phyloP scores from a whole-genome alignment of 2,329 filamentous ascomycete genomes.

The Leptographium galeiforme region DNA sequence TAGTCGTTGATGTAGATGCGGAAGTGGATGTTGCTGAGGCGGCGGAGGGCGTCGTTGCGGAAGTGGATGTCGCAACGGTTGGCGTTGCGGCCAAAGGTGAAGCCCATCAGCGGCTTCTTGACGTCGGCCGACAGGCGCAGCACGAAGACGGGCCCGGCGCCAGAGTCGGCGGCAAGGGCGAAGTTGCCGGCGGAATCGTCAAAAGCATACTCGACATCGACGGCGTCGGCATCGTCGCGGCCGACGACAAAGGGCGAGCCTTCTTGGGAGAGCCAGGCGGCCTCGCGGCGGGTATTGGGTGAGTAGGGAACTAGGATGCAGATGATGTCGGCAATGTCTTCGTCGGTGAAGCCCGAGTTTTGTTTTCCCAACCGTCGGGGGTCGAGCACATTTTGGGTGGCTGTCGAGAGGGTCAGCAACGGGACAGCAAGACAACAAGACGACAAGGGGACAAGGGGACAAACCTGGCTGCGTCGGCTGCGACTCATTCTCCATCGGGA shows the following conservation, averaged over 20 bases:
- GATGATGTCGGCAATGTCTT: slow-evolving; percentile 77
- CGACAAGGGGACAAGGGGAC: background rate
- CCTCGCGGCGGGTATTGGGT: slow-evolving; percentile 55
- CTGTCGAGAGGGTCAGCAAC: slow-evolving; percentile 14
- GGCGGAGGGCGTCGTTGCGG: slow-evolving; percentile 49
- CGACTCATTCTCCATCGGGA: slow-evolving; percentile 10
- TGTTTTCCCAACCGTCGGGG: slow-evolving; percentile 66
- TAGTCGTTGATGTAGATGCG: slow-evolving; percentile 82
- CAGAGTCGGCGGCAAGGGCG: slow-evolving; percentile 36
- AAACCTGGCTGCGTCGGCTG: slow-evolving; percentile 12
- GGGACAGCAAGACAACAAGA: background rate
- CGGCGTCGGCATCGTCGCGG: slow-evolving; percentile 33
- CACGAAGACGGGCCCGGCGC: slow-evolving; percentile 53
- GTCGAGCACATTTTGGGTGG: slow-evolving; percentile 71
- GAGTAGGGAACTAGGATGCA: slow-evolving; percentile 77
- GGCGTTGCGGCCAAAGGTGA: slow-evolving; percentile 71
- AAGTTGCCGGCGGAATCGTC: slow-evolving; percentile 38
- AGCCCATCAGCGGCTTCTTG: slow-evolving; percentile 58
- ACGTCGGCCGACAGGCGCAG: slow-evolving; percentile 64
- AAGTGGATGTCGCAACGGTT: slow-evolving; percentile 60
- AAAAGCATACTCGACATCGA: slow-evolving; percentile 35
- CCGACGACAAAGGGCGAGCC: slow-evolving; percentile 35
- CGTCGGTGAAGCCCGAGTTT: slow-evolving; percentile 68
- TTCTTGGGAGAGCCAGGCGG: slow-evolving; percentile 37
- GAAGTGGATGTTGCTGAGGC: slow-evolving; percentile 92